phyloP scores from a whole-genome alignment of 2,329 filamentous ascomycete genomes.

The Zarea fungicola region DNA sequence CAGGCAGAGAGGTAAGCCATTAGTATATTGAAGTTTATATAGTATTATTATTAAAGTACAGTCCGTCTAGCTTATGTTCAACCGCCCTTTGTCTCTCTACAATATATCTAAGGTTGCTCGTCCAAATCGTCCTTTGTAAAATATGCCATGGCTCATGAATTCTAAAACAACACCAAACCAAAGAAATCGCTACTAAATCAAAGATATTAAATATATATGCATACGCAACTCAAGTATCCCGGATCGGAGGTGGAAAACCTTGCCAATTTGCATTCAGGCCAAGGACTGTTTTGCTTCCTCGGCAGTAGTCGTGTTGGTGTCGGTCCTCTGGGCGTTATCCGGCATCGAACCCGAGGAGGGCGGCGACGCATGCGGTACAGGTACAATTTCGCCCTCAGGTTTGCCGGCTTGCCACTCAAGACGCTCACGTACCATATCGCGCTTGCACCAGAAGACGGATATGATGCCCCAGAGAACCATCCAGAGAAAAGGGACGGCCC shows the following conservation, averaged over 20 bases:
- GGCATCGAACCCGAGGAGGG: constrained; percentile 1
- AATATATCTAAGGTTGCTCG: neutral
- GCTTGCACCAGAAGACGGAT: constrained; percentile 32
- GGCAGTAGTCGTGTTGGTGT: neutral
- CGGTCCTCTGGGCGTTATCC: neutral
- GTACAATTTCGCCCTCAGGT: neutral
- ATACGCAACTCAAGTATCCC: no score
- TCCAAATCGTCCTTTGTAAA: neutral
- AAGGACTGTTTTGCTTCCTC: constrained; percentile 2
- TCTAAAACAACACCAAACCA: neutral
- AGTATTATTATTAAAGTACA: no score
- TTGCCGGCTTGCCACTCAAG: constrained; percentile 30
- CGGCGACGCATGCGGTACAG: constrained; percentile 1
- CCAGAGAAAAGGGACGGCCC: constrained; percentile 37
- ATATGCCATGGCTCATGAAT: constrained; percentile 1
- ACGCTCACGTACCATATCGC: constrained; percentile 31
- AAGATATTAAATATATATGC: constrained; percentile 8
- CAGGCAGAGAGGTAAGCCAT: no score
- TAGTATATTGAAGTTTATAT: no score
- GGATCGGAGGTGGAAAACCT: no score
- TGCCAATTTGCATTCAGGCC: no score
- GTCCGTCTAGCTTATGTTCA: no score
- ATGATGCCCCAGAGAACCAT: constrained; percentile 29
- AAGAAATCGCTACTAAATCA: neutral
- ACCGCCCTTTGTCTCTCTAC: neutral